Percentiles rank a stretch among this genome's conserved stretches.
These are phyloP conservation scores for Phytophthora vignae DNA, from an alignment of 352 stramenopile genomes.

Conservation along the genomic window DNA sequence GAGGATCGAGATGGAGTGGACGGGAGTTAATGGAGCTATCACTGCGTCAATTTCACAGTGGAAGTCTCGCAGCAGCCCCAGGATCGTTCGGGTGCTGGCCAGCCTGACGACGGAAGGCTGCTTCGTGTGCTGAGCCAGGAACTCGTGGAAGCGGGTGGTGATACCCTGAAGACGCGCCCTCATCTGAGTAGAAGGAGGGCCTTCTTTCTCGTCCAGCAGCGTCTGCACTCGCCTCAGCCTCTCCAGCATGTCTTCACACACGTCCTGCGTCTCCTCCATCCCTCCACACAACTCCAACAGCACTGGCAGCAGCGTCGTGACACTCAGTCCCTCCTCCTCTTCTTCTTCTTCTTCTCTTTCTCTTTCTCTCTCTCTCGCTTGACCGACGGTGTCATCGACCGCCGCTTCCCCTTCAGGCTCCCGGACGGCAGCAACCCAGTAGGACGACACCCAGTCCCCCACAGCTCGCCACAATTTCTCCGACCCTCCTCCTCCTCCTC, in stretches of 20 bases:
- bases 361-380: background rate
- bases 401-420: constrained; percentile 8
- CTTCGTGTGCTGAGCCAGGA: constrained; percentile 19
- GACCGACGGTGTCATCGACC: background rate
- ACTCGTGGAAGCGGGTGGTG: constrained; percentile 12
- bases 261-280: constrained; percentile 19
- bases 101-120: constrained; percentile 21
- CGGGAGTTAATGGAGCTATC: background rate
- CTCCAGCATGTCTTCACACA: constrained; percentile 26
- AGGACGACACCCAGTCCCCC: constrained; percentile 4
- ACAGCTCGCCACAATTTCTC: constrained; percentile 2
- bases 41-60: constrained; percentile 13
- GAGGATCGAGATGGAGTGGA: background rate
- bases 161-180: constrained; percentile 2
- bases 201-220: constrained; percentile 4
- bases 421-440: background rate
- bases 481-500: no score
- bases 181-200: background rate
- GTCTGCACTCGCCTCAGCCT: constrained; percentile 11
- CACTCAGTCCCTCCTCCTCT: background rate
- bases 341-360: background rate
- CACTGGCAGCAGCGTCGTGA: constrained; percentile 5
- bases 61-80: constrained; percentile 3
- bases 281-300: constrained; percentile 6
- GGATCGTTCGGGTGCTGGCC: constrained; percentile 23